Conservation (phyloP, 345 rosid genomes). For the Conringia planisiliqua region DNA sequence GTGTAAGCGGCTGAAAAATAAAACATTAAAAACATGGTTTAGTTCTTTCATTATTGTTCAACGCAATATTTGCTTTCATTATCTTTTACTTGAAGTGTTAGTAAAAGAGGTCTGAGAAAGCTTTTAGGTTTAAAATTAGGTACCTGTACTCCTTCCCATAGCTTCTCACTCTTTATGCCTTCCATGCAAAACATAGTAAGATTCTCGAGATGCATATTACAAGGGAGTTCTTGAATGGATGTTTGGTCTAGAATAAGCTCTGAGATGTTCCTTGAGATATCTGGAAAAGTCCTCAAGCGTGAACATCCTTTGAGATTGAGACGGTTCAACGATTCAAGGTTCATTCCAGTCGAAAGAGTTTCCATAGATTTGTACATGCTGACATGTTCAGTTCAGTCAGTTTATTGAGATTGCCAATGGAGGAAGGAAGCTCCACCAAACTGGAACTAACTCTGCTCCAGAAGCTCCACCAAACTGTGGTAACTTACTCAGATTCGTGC, state of each 20-base stretch:
- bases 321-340: not conserved
- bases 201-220: not conserved
- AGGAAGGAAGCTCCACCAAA: not conserved
- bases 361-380: not conserved
- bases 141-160: not conserved
- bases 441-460: no score
- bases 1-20: constrained; percentile 10
- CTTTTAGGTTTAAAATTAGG: not conserved
- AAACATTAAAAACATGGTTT: not conserved
- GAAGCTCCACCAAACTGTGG: no score
- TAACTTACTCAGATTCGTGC: not conserved
- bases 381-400: not conserved
- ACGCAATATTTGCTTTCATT: no score
- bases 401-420: not conserved
- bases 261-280: not conserved
- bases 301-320: not conserved
- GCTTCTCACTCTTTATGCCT: not conserved
- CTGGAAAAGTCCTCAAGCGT: not conserved
- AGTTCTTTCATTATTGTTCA: no score
- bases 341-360: not conserved
- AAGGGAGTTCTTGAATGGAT: not conserved
- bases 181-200: not conserved
- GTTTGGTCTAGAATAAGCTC: not conserved
- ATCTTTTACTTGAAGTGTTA: no score
- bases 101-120: not conserved